phyloP scores from a whole-genome alignment of 2,329 filamentous ascomycete genomes.

The Colletotrichum noveboracense region DNA sequence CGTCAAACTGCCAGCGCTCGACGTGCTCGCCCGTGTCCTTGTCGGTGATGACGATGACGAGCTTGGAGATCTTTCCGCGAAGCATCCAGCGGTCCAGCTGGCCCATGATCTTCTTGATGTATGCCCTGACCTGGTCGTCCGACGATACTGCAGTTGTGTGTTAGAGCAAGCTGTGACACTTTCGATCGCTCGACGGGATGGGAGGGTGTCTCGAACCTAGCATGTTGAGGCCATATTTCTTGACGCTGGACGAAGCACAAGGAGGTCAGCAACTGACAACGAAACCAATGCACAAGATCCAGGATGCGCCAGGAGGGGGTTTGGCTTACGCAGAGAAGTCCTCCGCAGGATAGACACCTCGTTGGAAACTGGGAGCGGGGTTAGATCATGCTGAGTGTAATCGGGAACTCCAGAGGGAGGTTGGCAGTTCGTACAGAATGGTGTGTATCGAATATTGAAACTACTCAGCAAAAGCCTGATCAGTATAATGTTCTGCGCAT shows the following conservation, averaged over 20 bases:
- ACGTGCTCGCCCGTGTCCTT: constrained; percentile 97
- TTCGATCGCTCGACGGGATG: neutral
- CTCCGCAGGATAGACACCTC: constrained; percentile 86
- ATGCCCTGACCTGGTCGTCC: constrained; percentile 97
- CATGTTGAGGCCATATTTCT: constrained; percentile 99
- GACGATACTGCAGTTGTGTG: constrained; percentile 69
- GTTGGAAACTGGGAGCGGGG: constrained; percentile 72
- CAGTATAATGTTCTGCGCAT: constrained; percentile 17
- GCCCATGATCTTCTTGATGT: constrained; percentile 99
- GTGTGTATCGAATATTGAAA: constrained; percentile 99
- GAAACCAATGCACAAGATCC: neutral
- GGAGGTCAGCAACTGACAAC: neutral
- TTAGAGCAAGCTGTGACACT: neutral
- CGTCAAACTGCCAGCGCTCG: constrained; percentile 98
- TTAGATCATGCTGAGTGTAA: neutral
- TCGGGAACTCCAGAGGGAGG: fast-evolving
- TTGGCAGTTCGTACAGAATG: constrained; percentile 71
- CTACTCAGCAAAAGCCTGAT: constrained; percentile 40
- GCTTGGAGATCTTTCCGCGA: constrained; percentile 93
- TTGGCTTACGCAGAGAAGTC: constrained; percentile 87
- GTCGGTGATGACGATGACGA: constrained; percentile 95
- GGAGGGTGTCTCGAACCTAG: constrained; percentile 60
- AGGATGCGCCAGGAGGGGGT: neutral
- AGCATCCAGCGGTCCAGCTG: constrained; percentile 99
- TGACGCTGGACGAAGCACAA: constrained; percentile 59